Evolutionary conservation across 2,329 filamentous ascomycete genomes (phyloP).

Genomic region (Alternaria novae-zelandiae): DNA sequence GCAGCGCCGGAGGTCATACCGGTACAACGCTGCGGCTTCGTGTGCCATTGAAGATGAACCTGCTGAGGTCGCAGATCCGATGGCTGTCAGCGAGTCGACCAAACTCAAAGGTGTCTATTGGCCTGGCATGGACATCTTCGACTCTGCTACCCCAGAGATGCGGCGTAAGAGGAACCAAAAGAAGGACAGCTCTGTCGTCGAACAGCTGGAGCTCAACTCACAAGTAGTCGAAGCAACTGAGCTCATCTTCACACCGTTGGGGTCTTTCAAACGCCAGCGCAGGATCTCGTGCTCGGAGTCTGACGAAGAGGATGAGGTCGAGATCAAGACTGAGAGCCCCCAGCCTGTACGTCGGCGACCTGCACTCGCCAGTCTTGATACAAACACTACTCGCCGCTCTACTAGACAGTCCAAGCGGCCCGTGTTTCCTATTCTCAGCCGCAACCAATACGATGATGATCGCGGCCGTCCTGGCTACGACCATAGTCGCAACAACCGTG

Average conservation of each 20-base stretch:
- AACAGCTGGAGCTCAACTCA: slow-evolving; percentile 70
- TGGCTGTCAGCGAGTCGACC: slow-evolving; percentile 47
- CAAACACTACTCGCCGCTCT: slow-evolving; percentile 36
- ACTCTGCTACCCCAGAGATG: slow-evolving; percentile 76
- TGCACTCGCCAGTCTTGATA: slow-evolving; percentile 41
- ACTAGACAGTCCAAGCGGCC: slow-evolving; percentile 37
- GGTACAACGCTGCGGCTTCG: slow-evolving; percentile 28
- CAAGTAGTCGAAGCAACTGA: slow-evolving; percentile 69
- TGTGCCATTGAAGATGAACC: slow-evolving; percentile 44
- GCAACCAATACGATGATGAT: slow-evolving; percentile 41
- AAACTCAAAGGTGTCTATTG: slow-evolving; percentile 75
- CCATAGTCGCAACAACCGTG: slow-evolving; percentile 35
- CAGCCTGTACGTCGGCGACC: slow-evolving; percentile 31
- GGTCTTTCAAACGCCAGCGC: slow-evolving; percentile 51
- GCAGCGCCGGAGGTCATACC: slow-evolving; percentile 24
- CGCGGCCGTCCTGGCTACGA: slow-evolving; percentile 40
- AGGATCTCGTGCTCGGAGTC: slow-evolving; percentile 54
- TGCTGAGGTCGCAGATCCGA: slow-evolving; percentile 28
- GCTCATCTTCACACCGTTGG: slow-evolving; percentile 63
- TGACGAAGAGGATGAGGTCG: slow-evolving; percentile 48
- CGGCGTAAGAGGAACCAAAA: slow-evolving; percentile 78
- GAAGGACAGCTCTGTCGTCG: slow-evolving; percentile 74
- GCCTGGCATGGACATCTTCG: slow-evolving; percentile 82
- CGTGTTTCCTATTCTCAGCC: slow-evolving; percentile 23
- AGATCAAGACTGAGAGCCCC: slow-evolving; percentile 46